Evolutionary conservation across 1,284 basidiomycete genomes (phyloP), one percentile per base, ranked within the genome.

Genomic region (Rhodotorula sp.): DNA sequence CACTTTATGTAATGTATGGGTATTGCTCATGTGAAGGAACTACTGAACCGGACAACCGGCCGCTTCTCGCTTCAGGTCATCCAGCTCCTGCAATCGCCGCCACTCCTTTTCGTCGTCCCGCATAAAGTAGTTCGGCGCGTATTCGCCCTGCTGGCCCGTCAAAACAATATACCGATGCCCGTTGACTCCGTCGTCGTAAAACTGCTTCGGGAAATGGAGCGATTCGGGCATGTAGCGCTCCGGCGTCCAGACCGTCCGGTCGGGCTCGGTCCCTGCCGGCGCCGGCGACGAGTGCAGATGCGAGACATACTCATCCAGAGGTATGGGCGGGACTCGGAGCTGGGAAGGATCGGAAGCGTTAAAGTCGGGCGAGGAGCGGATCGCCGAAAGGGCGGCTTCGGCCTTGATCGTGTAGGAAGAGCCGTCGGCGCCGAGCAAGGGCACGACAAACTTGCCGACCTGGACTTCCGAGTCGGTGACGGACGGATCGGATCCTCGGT

Each of bases 391-490:
- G 43, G 63, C 62, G 18, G 52, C 58, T 21, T 48, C n/a, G n/a
- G 57, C 52, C 2, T 48, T 21, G 14, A 45, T 12, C 2, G 65
- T 61, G 31, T 57, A 48, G 1, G 63, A 2, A 21, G 66, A 60
- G 3, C 21, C 34, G 16, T 45, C 52, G 14, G 50, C 48, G 45
- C 8, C 1, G 15, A 55, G 49, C 5, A 18, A 49, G 2, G 74
- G 72, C 10, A 78, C 68, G 70, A 76, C 66, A 48, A 77, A 77
- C 31, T 71, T 70, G 52, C 64, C 75, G 55, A 78, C 31, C 48
- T 78, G 77, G 21, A 77, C 55, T 59, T 78, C 77, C 7, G 77
- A 77, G 62, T 78, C 77, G 31, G 75, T 78, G 28, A 78, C 73
- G 50, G 75, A 70, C 15, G 77, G 77, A 28, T 73, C 61, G 10